phyloP scores from a whole-genome alignment of 768 basidiomycete genomes.

The Steccherinum ochraceum region DNA sequence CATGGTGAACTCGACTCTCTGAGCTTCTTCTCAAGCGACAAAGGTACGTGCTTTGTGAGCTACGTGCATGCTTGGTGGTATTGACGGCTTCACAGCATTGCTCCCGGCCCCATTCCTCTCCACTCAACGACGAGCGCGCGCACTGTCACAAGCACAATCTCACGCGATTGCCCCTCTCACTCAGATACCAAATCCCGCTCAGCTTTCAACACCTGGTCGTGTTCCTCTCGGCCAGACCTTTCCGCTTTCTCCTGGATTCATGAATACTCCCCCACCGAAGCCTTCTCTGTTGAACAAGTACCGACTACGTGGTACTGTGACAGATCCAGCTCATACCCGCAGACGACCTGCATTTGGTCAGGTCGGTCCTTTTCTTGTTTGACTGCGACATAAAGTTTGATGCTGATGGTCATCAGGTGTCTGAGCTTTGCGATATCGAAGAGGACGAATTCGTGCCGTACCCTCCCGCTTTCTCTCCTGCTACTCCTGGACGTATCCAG shows the following conservation, averaged over 20 bases:
- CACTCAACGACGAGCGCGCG: slow-evolving; percentile 39
- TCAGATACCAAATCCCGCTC: slow-evolving; percentile 20
- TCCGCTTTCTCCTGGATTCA: slow-evolving; percentile 28
- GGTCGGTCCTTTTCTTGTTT: slow-evolving; percentile 24
- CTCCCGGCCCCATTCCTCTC: slow-evolving; percentile 56
- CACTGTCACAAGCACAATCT: slow-evolving; percentile 55
- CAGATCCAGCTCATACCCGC: slow-evolving; percentile 57
- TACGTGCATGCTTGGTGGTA: slow-evolving; percentile 5
- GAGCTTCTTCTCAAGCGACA: slow-evolving; percentile 31
- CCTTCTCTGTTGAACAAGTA: slow-evolving; percentile 47
- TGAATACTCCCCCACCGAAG: slow-evolving; percentile 64
- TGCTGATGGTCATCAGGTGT: slow-evolving; percentile 18
- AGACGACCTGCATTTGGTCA: slow-evolving; percentile 35
- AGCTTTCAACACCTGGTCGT: slow-evolving; percentile 22
- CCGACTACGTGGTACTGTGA: slow-evolving; percentile 63
- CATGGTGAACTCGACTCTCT: slow-evolving; percentile 44
- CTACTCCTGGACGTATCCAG: slow-evolving; percentile 19
- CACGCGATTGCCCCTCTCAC: slow-evolving; percentile 26
- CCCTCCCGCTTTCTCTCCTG: slow-evolving; percentile 30
- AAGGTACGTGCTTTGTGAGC: slow-evolving; percentile 5
- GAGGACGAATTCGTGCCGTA: slow-evolving; percentile 59
- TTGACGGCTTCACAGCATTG: slow-evolving; percentile 34
- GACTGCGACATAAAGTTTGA: slow-evolving; percentile 9
- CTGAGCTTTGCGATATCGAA: slow-evolving; percentile 67
- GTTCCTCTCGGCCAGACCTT: slow-evolving; percentile 25